Conservation (phyloP, 805 yeast species). For the Metschnikowia vanudenii region DNA sequence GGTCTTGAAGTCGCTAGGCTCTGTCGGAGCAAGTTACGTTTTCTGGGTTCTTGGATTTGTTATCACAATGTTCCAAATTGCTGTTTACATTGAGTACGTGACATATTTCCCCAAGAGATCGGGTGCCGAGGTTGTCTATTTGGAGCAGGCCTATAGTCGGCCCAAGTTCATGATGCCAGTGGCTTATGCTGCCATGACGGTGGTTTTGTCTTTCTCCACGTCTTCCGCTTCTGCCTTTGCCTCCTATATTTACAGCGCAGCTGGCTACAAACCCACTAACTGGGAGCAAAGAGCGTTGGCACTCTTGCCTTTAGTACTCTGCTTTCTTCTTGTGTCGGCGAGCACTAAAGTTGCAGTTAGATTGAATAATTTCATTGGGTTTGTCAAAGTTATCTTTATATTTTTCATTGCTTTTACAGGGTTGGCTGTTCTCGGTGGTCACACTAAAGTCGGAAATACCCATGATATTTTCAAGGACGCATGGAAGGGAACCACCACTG, state of each 20-base stretch:
- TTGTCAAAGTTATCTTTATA: constrained; percentile 33
- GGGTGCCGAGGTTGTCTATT: constrained; percentile 40
- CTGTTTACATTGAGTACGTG: constrained; percentile 42
- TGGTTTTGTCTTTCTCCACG: constrained; percentile 35
- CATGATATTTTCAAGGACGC: constrained; percentile 35
- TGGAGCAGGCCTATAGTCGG: constrained; percentile 38
- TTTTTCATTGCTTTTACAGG: constrained; percentile 35
- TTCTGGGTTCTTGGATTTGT: constrained; percentile 44
- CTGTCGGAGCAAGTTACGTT: constrained; percentile 43
- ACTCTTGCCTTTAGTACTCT: constrained; percentile 29
- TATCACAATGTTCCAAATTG: constrained; percentile 36
- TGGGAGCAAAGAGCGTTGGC: constrained; percentile 41
- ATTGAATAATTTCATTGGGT: constrained; percentile 34
- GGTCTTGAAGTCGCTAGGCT: constrained; percentile 47
- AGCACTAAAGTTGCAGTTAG: constrained; percentile 31
- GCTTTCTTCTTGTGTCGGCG: constrained; percentile 22
- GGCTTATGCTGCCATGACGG: constrained; percentile 37
- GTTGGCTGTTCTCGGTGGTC: constrained; percentile 37
- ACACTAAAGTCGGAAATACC: constrained; percentile 33
- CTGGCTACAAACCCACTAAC: constrained; percentile 25
- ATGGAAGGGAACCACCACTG: constrained; percentile 40
- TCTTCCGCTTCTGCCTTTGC: constrained; percentile 41
- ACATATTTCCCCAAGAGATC: constrained; percentile 37
- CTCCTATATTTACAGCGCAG: constrained; percentile 32
- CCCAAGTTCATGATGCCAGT: constrained; percentile 37